phyloP scores from a whole-genome alignment of 106 monocot genomes.

The Platanthera zijinensis region DNA sequence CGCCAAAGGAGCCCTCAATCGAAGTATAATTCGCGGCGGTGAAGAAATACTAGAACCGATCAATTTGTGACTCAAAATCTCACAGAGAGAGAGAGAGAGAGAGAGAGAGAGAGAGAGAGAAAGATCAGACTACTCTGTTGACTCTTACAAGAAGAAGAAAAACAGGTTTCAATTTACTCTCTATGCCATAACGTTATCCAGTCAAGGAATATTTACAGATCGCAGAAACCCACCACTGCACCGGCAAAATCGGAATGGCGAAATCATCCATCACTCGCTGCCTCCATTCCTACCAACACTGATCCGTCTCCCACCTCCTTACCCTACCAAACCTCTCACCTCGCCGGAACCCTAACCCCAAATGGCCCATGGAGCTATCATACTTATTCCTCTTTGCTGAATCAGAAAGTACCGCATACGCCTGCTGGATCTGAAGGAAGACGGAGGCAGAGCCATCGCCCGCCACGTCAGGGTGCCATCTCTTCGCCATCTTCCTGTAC shows the following conservation, averaged over 20 bases:
- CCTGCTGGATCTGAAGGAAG: slow-evolving; percentile 33
- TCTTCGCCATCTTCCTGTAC: slow-evolving; percentile 54
- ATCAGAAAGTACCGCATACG: slow-evolving; percentile 33
- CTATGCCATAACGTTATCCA: neutral
- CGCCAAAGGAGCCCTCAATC: too few species aligned
- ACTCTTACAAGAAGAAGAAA: neutral
- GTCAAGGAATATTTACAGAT: neutral
- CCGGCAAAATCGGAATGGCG: neutral
- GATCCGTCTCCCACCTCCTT: slow-evolving; percentile 44
- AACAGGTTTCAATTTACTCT: neutral
- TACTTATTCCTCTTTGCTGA: slow-evolving; percentile 16
- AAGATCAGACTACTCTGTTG: too few species aligned
- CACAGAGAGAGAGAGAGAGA: too few species aligned
- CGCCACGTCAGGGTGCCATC: slow-evolving; percentile 49
- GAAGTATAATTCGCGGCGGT: too few species aligned
- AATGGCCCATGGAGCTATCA: slow-evolving; percentile 3
- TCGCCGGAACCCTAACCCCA: slow-evolving; percentile 8
- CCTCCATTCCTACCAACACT: slow-evolving; percentile 24
- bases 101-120: too few species aligned
- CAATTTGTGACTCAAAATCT: too few species aligned
- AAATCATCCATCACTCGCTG: neutral
- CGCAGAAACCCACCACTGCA: neutral
- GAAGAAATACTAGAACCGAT: too few species aligned
- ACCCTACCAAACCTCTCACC: neutral
- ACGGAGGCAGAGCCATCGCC: neutral